Percentiles rank a stretch among this genome's conserved stretches.
phyloP scores from a whole-genome alignment of 805 yeast species.

The Wickerhamomyces strasburgensis region DNA sequence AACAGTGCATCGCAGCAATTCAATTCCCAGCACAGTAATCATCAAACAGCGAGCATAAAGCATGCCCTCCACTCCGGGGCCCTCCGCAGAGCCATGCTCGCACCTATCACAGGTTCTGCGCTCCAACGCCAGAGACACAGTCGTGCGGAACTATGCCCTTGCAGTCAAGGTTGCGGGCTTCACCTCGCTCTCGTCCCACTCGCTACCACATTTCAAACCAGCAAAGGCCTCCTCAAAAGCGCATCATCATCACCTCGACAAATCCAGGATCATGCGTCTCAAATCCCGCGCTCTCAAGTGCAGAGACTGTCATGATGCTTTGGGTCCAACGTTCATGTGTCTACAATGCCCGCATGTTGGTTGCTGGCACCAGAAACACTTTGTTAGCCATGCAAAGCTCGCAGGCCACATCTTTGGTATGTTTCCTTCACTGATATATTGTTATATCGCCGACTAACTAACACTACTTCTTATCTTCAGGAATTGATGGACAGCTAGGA shows the following conservation, averaged over 20 bases:
- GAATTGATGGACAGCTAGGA: slow-evolving; percentile 62
- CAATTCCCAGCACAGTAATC: neutral
- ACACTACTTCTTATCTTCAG: slow-evolving; percentile 6
- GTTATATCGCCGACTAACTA: neutral
- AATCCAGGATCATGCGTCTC: slow-evolving; percentile 33
- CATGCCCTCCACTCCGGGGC: no score
- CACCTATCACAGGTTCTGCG: slow-evolving; percentile 24
- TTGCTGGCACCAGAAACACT: slow-evolving; percentile 50
- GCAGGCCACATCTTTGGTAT: slow-evolving; percentile 51
- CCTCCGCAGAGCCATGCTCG: slow-evolving; percentile 20
- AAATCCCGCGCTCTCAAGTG: slow-evolving; percentile 45
- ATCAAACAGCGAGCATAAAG: no score
- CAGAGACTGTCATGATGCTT: slow-evolving; percentile 39
- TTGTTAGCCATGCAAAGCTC: slow-evolving; percentile 40
- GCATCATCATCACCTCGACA: slow-evolving; percentile 26
- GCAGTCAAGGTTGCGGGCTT: slow-evolving; percentile 22
- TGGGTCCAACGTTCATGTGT: slow-evolving; percentile 50
- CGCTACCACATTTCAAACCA: slow-evolving; percentile 8
- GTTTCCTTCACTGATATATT: slow-evolving; percentile 3
- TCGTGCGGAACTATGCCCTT: slow-evolving; percentile 22
- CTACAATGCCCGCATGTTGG: slow-evolving; percentile 76
- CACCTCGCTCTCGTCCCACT: slow-evolving; percentile 4
- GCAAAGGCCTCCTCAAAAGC: slow-evolving; percentile 11
- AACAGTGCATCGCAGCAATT: neutral
- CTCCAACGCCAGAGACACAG: slow-evolving; percentile 25